These are phyloP conservation scores for Suillus brevipes DNA, from an alignment of 768 basidiomycete species.

Conservation along the genomic window DNA sequence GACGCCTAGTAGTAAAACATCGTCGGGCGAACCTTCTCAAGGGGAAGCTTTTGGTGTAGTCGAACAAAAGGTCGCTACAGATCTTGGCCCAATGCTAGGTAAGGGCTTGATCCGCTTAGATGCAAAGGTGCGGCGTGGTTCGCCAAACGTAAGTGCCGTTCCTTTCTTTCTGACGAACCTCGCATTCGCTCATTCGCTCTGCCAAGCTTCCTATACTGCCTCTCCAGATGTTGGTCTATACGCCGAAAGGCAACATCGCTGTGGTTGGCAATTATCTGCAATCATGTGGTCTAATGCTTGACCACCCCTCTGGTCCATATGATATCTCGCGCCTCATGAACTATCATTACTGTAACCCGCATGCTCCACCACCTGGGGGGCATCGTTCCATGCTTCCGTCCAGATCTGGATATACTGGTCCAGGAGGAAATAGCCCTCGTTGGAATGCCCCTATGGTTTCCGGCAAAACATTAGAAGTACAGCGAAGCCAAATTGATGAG, in stretches of 20 bases:
- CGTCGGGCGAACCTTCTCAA: constrained; percentile 51
- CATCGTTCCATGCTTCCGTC: constrained; percentile 46
- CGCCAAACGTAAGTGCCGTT: constrained; percentile 49
- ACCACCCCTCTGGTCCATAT: constrained; percentile 74
- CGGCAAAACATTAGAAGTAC: constrained; percentile 85
- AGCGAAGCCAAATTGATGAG: constrained; percentile 91
- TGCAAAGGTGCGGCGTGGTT: constrained; percentile 68
- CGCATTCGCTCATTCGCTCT: constrained; percentile 17
- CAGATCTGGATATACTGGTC: constrained; percentile 41
- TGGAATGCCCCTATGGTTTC: constrained; percentile 60
- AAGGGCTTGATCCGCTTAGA: constrained; percentile 82
- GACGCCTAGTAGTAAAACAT: constrained; percentile 52
- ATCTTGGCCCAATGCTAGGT: constrained; percentile 80
- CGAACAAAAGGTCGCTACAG: constrained; percentile 80
- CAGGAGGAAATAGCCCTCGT: constrained; percentile 39
- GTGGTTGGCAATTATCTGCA: constrained; percentile 79
- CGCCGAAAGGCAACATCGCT: constrained; percentile 89
- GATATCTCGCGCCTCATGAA: constrained; percentile 58
- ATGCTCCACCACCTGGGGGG: constrained; percentile 76
- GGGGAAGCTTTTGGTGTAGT: constrained; percentile 81
- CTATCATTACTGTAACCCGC: constrained; percentile 85
- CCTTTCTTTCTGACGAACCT: constrained; percentile 14
- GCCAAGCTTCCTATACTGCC: constrained; percentile 76
- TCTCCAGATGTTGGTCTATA: constrained; percentile 86
- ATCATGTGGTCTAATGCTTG: constrained; percentile 66